Base-by-base conservation (phyloP, 2,329 filamentous ascomycete species). In the Nectriaceae sp. region DNA sequence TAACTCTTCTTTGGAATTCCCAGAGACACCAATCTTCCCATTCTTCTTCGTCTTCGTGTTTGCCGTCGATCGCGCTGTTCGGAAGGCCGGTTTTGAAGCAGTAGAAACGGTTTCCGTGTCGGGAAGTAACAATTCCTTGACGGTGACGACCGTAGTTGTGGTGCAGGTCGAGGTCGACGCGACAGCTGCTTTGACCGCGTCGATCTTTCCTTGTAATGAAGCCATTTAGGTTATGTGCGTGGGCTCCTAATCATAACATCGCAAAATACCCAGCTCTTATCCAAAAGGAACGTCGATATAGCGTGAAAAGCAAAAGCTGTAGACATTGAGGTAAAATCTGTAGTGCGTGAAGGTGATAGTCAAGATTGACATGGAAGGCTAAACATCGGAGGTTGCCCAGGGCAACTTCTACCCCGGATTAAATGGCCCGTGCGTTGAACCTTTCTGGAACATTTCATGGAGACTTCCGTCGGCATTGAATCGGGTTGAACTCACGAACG, bases 121-220 rank as follows among this genome's bases (percentile, higher is more conserved):
- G 24, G 62, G 56, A 15, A 68, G 65, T 5, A 79, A 67, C 19
- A 79, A 65, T 44, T 78, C 74, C 59, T 76, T 78, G 49, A 79
- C 63, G 2, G 68, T 65, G 20, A 76, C 74, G 26, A 76, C 74
- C 22, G 72, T 76, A 3, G 74, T 64, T 19, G 75, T 67, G 37
- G 79, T 80, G 66, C 80, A 84, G 57, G 75, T 82, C 40, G 76
- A 68, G 11, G 73, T 73, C 45, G 76, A 79, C 52, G 76, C 70
- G 54, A 83, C 68, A 36, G 79, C 79, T 51, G 71, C 69, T 61
- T 82, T 83, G 61, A 82, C 75, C 51, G 77, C 73, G 52, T 78
- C 75, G 60, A 63, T 64, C 57, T 75, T 74, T 55, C 64, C 63
- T 55, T 72, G 69, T 62, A 69, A 54, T 51, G 74, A 71, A 70